Evolutionary conservation across 176 grass and related monocot species (phyloP).

Genomic region (Oryza coarctata): DNA sequence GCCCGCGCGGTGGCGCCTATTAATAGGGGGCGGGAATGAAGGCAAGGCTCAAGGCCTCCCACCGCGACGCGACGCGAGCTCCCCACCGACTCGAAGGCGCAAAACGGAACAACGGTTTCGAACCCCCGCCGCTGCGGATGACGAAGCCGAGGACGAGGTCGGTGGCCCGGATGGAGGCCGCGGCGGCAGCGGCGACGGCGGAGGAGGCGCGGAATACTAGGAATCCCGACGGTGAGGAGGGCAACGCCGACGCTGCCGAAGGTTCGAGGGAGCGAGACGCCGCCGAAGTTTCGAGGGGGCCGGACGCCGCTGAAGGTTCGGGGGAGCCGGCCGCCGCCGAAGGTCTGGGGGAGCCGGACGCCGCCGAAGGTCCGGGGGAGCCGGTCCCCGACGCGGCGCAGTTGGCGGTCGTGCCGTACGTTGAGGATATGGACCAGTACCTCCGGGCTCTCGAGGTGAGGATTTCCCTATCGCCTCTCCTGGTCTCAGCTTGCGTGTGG

Average conservation of each 20-base stretch:
- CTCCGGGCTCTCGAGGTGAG: constrained; percentile 54
- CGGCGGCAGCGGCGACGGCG: constrained; percentile 6
- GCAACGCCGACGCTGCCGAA: not conserved
- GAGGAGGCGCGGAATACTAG: not conserved
- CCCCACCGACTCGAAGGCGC: not conserved
- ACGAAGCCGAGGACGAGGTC: constrained; percentile 40
- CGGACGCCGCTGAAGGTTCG: too few species aligned
- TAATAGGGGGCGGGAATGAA: not conserved
- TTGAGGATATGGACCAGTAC: constrained; percentile 38
- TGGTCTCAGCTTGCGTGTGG: not conserved
- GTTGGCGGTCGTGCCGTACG: constrained; percentile 22
- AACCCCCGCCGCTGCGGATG: not conserved
- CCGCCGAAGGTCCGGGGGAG: not conserved
- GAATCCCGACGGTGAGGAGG: not conserved
- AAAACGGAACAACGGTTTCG: not conserved
- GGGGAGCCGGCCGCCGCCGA: too few species aligned
- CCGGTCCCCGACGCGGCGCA: not conserved
- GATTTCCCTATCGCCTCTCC: not conserved
- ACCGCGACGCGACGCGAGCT: not conserved
- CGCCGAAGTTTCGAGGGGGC: not conserved
- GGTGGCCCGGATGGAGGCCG: constrained; percentile 33
- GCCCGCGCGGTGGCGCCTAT: not conserved
- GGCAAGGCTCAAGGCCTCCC: constrained; percentile 22
- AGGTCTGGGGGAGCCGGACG: too few species aligned
- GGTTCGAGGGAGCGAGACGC: not conserved